Evolutionary conservation across 2,329 filamentous ascomycete genomes (phyloP).

Genomic region (Trichoderma cornu-damae): DNA sequence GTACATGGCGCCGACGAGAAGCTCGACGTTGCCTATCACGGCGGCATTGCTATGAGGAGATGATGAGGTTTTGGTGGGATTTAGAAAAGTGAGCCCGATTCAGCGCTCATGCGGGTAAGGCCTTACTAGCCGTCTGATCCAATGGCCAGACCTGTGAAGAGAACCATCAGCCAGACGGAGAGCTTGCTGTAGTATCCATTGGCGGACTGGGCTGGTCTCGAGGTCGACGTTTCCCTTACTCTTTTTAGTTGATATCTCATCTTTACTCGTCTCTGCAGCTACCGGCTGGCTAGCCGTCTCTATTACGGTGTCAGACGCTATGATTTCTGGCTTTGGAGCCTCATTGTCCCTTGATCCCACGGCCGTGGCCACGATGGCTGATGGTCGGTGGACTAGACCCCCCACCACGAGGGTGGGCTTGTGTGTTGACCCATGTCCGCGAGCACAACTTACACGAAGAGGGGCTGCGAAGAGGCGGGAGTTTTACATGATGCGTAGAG

Average conservation of each 20-base stretch:
- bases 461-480: not conserved
- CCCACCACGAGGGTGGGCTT: not conserved
- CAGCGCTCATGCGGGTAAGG: no score
- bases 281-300: not conserved
- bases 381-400: not conserved
- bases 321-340: not conserved
- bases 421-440: not conserved
- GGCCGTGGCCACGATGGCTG: not conserved
- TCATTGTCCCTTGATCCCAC: not conserved
- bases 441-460: slow-evolving; percentile 5
- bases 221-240: slow-evolving; percentile 17
- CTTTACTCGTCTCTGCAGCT: not conserved
- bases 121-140: slow-evolving; percentile 42
- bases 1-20: slow-evolving; percentile 39
- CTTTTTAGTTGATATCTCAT: not conserved
- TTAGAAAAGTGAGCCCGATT: not conserved
- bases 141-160: slow-evolving; percentile 43
- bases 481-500: slow-evolving; percentile 9
- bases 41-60: slow-evolving; percentile 35
- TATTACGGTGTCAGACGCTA: not conserved
- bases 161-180: slow-evolving; percentile 40
- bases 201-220: slow-evolving; percentile 16
- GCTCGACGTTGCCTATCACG: slow-evolving; percentile 42
- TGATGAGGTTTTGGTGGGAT: not conserved
- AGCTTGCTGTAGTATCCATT: slow-evolving; percentile 36